Evolutionary conservation across 257 asterid species (phyloP).

Genomic region (Gentiana macrophylla): DNA sequence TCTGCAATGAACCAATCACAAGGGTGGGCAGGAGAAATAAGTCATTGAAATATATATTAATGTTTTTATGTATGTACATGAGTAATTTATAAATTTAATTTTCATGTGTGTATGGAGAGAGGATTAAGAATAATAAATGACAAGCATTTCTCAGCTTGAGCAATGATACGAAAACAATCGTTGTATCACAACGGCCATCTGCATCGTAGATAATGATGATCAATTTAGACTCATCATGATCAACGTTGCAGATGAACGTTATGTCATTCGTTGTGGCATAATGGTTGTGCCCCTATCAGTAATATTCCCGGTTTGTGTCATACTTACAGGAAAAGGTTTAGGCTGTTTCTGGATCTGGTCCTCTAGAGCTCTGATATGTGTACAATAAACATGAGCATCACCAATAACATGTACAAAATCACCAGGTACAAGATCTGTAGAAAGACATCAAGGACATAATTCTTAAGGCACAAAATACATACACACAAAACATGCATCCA

Average conservation of each 20-base stretch:
- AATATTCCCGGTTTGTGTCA: neutral
- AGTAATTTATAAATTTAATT: too few relatives aligned
- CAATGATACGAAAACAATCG: neutral
- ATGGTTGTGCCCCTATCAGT: neutral
- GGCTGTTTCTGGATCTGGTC: slow-evolving; percentile 81
- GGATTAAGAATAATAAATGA: neutral
- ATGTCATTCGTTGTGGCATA: too few relatives aligned
- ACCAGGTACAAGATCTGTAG: slow-evolving; percentile 74
- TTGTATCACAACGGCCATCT: too few relatives aligned
- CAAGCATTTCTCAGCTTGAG: neutral
- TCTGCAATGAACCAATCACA: slow-evolving; percentile 17
- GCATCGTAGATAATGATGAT: too few relatives aligned
- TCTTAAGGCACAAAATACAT: neutral
- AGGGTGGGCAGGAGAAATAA: too few relatives aligned
- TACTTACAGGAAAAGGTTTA: slow-evolving; percentile 84
- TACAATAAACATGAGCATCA: slow-evolving; percentile 81
- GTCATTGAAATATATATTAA: neutral
- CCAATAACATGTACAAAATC: slow-evolving; percentile 83
- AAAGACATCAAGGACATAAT: neutral
- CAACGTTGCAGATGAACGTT: too few relatives aligned
- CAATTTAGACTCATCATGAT: too few relatives aligned
- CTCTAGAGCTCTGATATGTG: slow-evolving; percentile 64
- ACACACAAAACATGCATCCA: neutral
- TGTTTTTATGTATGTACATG: too few relatives aligned
- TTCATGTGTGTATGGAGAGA: too few relatives aligned